Evolutionary conservation across 768 basidiomycete genomes (phyloP).

Genomic region (Suillus subaureus): DNA sequence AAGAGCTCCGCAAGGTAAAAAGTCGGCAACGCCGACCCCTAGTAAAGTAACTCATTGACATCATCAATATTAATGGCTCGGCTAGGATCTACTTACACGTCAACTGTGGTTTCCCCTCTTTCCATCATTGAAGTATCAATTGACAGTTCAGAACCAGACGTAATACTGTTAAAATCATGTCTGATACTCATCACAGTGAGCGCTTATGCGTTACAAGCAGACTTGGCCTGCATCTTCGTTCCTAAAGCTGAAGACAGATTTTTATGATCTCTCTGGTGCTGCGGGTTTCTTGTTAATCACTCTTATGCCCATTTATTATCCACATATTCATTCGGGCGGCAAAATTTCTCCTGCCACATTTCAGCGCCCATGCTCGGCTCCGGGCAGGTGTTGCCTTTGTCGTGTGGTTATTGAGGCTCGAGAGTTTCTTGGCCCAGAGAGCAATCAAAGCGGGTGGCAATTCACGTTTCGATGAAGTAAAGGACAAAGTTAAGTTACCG

Average conservation of each 20-base stretch:
- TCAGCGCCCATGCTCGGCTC: constrained; percentile 44
- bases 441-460: constrained; percentile 60
- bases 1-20: no score
- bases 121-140: no score
- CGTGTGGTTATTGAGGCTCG: constrained; percentile 66
- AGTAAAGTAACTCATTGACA: background rate
- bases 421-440: constrained; percentile 56
- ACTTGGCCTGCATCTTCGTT: constrained; percentile 61
- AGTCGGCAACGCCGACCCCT: no score
- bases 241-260: constrained; percentile 66
- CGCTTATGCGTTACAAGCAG: constrained; percentile 53
- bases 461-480: constrained; percentile 63
- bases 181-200: constrained; percentile 50
- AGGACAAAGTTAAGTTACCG: constrained; percentile 46
- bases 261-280: constrained; percentile 66
- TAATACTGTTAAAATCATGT: background rate
- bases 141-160: background rate
- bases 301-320: constrained; percentile 63
- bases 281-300: constrained; percentile 67
- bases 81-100: background rate
- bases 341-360: constrained; percentile 39
- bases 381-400: constrained; percentile 59
- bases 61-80: background rate
- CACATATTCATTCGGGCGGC: constrained; percentile 51
- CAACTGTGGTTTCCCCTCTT: background rate